A percentile compares a stretch with the other conserved stretches of the same genome.
Conservation (phyloP, 495 filamentous ascomycete species). For the Bacidia gigantensis region DNA sequence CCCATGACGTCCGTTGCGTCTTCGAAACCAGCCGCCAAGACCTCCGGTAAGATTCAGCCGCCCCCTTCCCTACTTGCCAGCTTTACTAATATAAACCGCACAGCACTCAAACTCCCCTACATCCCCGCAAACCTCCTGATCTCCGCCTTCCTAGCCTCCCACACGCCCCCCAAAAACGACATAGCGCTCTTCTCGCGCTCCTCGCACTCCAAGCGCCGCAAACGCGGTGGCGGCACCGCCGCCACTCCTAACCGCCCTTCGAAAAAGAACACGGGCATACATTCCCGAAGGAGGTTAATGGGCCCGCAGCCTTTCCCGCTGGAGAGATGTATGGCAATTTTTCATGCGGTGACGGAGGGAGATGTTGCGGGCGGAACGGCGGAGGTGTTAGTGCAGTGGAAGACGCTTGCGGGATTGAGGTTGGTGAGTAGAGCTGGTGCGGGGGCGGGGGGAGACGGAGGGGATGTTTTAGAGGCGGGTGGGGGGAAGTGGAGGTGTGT, state of each 20-base stretch:
- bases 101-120: constrained; percentile 44
- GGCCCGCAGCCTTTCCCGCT: constrained; percentile 61
- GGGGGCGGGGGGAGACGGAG: constrained; percentile 29
- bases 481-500: constrained; percentile 59
- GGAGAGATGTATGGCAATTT: constrained; percentile 79
- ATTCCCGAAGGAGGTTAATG: constrained; percentile 16
- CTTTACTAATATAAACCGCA: constrained; percentile 22
- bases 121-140: constrained; percentile 72
- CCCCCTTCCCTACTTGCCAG: constrained; percentile 11
- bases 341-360: constrained; percentile 62
- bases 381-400: constrained; percentile 55
- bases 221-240: constrained; percentile 25
- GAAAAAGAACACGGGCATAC: constrained; percentile 38
- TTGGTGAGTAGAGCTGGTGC: constrained; percentile 50
- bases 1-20: constrained; percentile 37
- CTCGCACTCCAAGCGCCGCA: constrained; percentile 43
- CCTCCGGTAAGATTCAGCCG: constrained; percentile 14
- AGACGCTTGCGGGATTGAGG: constrained; percentile 66
- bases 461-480: constrained; percentile 46
- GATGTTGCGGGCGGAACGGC: constrained; percentile 33
- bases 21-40: neutral
- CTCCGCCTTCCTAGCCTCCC: constrained; percentile 81
- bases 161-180: constrained; percentile 69
- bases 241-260: constrained; percentile 30
- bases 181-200: constrained; percentile 72